Percentiles rank a stretch among this genome's conserved stretches.
Conservation (phyloP, 2,329 filamentous ascomycete species). For the Colletotrichum caudatum region DNA sequence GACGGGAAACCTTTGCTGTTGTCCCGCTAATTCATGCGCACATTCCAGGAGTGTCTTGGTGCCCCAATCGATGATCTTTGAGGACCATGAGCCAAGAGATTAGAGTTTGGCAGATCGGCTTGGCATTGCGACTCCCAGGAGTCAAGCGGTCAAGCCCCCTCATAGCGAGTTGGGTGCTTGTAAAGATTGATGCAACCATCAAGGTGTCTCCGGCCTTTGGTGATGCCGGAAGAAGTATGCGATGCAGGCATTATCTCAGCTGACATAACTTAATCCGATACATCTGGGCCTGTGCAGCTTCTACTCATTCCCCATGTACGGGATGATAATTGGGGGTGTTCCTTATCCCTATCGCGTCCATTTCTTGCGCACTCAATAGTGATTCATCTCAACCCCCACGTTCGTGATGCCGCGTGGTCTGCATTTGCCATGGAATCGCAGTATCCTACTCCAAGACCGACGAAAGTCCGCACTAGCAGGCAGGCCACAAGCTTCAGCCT, state of each 20-base stretch:
- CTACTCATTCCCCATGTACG: background rate
- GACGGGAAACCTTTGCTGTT: background rate
- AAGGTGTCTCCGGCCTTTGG: conserved; percentile 3
- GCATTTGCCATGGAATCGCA: background rate
- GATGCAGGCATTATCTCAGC: conserved; percentile 6
- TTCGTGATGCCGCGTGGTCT: conserved; percentile 11
- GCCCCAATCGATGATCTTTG: background rate
- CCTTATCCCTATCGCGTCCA: conserved; percentile 9
- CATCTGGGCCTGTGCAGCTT: background rate
- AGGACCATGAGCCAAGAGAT: conserved; percentile 14
- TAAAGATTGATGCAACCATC: background rate
- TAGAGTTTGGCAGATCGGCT: conserved; percentile 20
- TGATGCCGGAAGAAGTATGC: conserved; percentile 13
- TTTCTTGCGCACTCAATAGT: background rate
- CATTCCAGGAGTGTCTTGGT: conserved; percentile 24
- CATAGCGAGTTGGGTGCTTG: background rate
- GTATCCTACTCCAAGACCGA: conserved; percentile 28
- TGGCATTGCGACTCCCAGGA: conserved; percentile 34
- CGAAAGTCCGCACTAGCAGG: background rate
- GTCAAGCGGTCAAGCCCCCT: conserved; percentile 17
- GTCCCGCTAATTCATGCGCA: conserved; percentile 6
- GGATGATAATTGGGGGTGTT: background rate
- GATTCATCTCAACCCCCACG: background rate
- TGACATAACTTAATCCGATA: conserved; percentile 18
- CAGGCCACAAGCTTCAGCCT: background rate